Evolutionary conservation across 2,329 filamentous ascomycete species (phyloP).

Genomic region (Stagonosporopsis vannaccii): DNA sequence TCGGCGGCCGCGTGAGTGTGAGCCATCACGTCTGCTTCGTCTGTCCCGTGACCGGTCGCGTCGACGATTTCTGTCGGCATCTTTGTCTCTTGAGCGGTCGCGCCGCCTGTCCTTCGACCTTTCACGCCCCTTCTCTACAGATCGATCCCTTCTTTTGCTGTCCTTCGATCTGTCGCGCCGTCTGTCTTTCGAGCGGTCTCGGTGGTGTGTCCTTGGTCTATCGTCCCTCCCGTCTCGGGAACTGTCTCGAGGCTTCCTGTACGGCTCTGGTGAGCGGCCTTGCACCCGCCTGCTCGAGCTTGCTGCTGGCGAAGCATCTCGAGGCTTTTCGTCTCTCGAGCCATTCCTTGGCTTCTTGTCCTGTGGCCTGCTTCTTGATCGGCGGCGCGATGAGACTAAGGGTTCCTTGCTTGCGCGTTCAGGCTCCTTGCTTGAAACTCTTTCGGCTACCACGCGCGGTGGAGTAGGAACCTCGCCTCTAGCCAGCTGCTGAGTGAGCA

Average conservation of each 20-base stretch:
- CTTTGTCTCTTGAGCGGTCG: conserved; percentile 29
- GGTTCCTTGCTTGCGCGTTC: conserved; percentile 22
- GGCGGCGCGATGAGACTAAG: conserved; percentile 17
- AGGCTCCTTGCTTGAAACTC: conserved; percentile 14
- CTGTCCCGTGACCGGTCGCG: conserved; percentile 22
- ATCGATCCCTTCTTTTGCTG: conserved; percentile 13
- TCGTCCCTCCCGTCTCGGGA: conserved; percentile 26
- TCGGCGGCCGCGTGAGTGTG: conserved; percentile 24
- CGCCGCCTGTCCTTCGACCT: conserved; percentile 23
- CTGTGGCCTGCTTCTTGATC: conserved; percentile 26
- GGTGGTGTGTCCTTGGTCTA: conserved; percentile 15
- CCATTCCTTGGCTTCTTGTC: conserved; percentile 18
- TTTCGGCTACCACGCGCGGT: conserved; percentile 26
- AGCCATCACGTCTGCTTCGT: conserved; percentile 19
- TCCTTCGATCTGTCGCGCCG: conserved; percentile 29
- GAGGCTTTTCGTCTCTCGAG: conserved; percentile 24
- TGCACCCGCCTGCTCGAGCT: conserved; percentile 16
- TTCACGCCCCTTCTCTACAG: conserved; percentile 23
- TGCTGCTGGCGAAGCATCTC: conserved; percentile 23
- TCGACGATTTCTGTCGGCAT: conserved; percentile 19
- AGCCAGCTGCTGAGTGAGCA: conserved; percentile 38
- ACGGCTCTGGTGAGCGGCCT: conserved; percentile 38
- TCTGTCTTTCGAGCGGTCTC: conserved; percentile 28
- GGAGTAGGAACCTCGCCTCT: conserved; percentile 24
- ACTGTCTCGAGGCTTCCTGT: conserved; percentile 31